phyloP scores from a whole-genome alignment of 179 eudicot genomes.

The Corrigiola litoralis region DNA sequence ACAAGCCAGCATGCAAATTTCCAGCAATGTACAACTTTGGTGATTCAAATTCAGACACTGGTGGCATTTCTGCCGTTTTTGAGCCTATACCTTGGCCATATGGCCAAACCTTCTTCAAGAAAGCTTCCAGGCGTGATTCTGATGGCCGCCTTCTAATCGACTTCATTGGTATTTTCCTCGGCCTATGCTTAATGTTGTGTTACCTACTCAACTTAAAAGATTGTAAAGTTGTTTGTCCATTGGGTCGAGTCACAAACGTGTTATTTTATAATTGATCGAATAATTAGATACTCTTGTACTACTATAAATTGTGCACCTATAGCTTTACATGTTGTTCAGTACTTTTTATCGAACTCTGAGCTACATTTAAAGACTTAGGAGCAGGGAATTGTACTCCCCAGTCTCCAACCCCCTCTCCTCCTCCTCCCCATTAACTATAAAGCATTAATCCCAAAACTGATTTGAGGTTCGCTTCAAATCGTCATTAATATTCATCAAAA shows the following conservation, averaged over 20 bases:
- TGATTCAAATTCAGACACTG: constrained; percentile 87
- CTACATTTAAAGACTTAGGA: no score
- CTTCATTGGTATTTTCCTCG: constrained; percentile 50
- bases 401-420: no score
- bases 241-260: no score
- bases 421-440: no score
- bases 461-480: no score
- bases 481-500: no score
- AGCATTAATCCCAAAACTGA: no score
- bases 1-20: constrained; percentile 33
- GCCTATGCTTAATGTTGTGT: background rate
- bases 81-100: constrained; percentile 45
- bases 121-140: constrained; percentile 53
- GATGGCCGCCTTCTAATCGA: constrained; percentile 78
- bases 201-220: background rate
- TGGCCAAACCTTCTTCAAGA: constrained; percentile 68
- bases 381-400: no score
- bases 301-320: no score
- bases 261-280: background rate
- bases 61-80: constrained; percentile 72
- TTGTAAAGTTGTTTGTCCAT: background rate
- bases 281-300: background rate
- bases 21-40: constrained; percentile 84
- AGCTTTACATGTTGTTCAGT: no score
- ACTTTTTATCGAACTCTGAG: no score